Conservation (phyloP, 495 filamentous ascomycete species). For the Xylaria scruposa region DNA sequence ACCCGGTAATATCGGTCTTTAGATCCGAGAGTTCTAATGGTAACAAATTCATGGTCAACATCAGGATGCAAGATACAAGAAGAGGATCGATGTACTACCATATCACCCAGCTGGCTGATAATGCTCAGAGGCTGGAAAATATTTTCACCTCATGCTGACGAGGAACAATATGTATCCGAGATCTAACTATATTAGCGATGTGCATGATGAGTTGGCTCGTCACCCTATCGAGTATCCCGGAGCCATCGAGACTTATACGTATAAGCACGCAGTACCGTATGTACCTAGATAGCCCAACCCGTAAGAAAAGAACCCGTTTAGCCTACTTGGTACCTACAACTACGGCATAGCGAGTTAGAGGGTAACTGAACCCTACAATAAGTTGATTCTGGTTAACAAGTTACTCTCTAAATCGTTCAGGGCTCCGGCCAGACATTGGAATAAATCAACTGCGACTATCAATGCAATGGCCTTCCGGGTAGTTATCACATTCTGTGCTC, state of each 20-base stretch:
- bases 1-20: background rate
- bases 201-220: conserved; percentile 21
- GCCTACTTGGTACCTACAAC: background rate
- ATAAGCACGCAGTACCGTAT: background rate
- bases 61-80: background rate
- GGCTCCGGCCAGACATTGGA: background rate
- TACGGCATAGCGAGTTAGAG: background rate
- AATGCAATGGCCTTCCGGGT: background rate
- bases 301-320: background rate
- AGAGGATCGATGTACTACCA: background rate
- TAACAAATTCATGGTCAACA: background rate
- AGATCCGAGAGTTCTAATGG: background rate
- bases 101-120: background rate
- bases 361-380: background rate
- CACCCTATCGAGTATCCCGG: background rate
- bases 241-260: background rate
- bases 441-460: background rate
- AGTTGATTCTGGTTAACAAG: background rate
- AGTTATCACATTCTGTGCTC: background rate
- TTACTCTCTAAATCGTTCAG: background rate
- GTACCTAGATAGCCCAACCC: background rate
- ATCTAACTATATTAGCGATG: conserved; percentile 6
- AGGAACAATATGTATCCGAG: conserved; percentile 1
- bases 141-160: conserved; percentile 12
- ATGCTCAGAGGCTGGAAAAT: background rate